Percentiles rank a stretch among this genome's conserved stretches.
Conservation (phyloP, 2,329 filamentous ascomycete genomes). For the Davidsoniella virescens region DNA sequence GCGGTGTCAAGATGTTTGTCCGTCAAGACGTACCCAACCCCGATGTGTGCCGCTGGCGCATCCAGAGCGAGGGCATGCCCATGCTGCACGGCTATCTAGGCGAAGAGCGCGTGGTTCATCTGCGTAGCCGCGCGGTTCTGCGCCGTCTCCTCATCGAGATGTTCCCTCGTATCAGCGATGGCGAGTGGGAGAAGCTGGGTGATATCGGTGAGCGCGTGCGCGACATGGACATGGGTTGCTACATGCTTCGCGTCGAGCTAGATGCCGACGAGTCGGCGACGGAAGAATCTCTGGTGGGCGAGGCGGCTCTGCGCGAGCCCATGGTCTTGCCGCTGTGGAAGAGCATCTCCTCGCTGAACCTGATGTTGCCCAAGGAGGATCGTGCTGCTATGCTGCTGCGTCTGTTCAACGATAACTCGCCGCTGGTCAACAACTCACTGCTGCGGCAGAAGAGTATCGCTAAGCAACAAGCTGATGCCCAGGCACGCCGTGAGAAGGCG, state of each 20-base stretch:
- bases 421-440: slow-evolving; percentile 55
- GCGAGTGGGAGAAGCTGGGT: slow-evolving; percentile 57
- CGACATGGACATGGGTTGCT: slow-evolving; percentile 78
- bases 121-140: slow-evolving; percentile 66
- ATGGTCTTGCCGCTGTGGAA: slow-evolving; percentile 92
- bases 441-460: slow-evolving; percentile 29
- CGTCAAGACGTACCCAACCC: slow-evolving; percentile 84
- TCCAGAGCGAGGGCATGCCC: slow-evolving; percentile 85
- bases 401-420: slow-evolving; percentile 77
- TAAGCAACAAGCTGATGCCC: slow-evolving; percentile 20
- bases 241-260: slow-evolving; percentile 70
- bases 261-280: slow-evolving; percentile 34
- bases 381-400: slow-evolving; percentile 80
- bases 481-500: slow-evolving; percentile 17
- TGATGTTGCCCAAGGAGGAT: slow-evolving; percentile 98
- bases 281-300: slow-evolving; percentile 8
- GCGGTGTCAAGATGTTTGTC: slow-evolving; percentile 97
- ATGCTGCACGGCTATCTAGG: slow-evolving; percentile 86
- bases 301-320: slow-evolving; percentile 45
- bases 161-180: slow-evolving; percentile 76
- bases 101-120: slow-evolving; percentile 53
- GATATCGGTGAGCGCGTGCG: slow-evolving; percentile 77
- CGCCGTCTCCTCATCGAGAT: slow-evolving; percentile 78
- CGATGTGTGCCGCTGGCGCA: slow-evolving; percentile 81
- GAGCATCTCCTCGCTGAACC: slow-evolving; percentile 76